Evolutionary conservation across 2,329 filamentous ascomycete genomes (phyloP).

Genomic region (Pezicula neosporulosa): DNA sequence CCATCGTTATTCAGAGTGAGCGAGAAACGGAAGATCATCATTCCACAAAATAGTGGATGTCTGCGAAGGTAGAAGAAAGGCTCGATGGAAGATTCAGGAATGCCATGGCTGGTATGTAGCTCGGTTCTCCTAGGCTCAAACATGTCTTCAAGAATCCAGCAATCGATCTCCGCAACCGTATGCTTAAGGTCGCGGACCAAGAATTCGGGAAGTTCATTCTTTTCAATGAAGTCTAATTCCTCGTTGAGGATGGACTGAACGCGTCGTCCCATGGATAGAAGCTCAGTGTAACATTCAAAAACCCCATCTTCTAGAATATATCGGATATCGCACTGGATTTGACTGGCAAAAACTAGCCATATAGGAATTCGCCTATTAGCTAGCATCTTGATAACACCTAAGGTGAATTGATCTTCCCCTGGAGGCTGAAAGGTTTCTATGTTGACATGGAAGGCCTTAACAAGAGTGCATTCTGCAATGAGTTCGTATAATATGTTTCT

Average conservation of each 20-base stretch:
- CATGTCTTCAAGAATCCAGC: conserved; percentile 12
- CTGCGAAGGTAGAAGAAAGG: conserved; percentile 7
- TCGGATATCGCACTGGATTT: conserved; percentile 29
- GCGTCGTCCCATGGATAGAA: conserved; percentile 6
- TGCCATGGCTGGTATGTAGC: conserved; percentile 1
- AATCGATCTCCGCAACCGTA: conserved; percentile 7
- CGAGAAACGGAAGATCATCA: conserved; percentile 11
- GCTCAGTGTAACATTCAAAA: conserved; percentile 6
- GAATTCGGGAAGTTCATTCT: neutral
- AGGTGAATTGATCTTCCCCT: conserved; percentile 26
- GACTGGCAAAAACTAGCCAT: conserved; percentile 25
- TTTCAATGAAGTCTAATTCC: conserved; percentile 6
- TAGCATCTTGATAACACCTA: conserved; percentile 20
- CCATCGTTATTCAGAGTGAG: conserved; percentile 12
- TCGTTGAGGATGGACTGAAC: conserved; percentile 1
- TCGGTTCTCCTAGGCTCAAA: neutral
- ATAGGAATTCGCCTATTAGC: conserved; percentile 15
- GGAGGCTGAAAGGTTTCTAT: conserved; percentile 9
- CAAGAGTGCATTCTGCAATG: conserved; percentile 19
- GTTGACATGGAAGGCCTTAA: conserved; percentile 23
- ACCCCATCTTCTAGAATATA: conserved; percentile 25
- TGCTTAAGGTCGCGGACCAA: neutral
- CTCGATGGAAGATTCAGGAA: neutral
- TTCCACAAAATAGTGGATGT: conserved; percentile 12
- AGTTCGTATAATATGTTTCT: conserved; percentile 17